Evolutionary conservation across 1,284 basidiomycete genomes (phyloP), one percentile per base, ranked within the genome.

Genomic region (Hymenochaete sp.): DNA sequence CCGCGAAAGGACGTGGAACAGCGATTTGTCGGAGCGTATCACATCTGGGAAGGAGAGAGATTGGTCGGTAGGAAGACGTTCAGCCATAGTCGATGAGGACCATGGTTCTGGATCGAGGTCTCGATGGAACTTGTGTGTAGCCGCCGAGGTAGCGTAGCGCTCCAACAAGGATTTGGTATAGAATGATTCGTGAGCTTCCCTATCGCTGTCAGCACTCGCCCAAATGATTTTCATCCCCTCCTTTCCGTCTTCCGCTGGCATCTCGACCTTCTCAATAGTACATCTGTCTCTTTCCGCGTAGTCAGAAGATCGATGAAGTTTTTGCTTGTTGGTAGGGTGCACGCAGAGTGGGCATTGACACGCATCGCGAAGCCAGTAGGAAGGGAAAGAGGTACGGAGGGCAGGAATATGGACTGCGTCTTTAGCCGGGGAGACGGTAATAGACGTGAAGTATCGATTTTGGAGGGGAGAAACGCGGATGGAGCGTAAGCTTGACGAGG

Each of bases 301-400:
- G 64, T 86, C 81, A 0, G 81, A 77, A 0, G 85, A 78, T 40
- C 75, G 66, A 58, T 83, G 81, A 1, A 91, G 68, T 59, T 87
- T 88, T 62, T 93, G 89, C 7, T 64, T 65, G 0, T 82, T 88
- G n/a, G 75, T 72, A 0, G 81, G 75, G 56, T 93, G 82, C 4
- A 90, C 67, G 49, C 81, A 86, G 6, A 64, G 56, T 0, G 62
- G 50, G 48, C 70, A 71, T 18, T 62, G 61, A 51, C 73, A 76
- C 0, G 67, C 62, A 53, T 79, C 49, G 29, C 49, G 49, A 29
- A 51, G 38, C 49, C 49, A 51, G 29, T 40, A 33, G 26, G 32
- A 41, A 14, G 45, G 49, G 32, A 44, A 51, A 2, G n/a, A n/a
- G n/a, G n/a, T n/a, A n/a, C n/a, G n/a, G n/a, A n/a, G n/a, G n/a